These are phyloP conservation scores for Kurtzmaniella cleridarum DNA, from an alignment of 805 yeast species.

Conservation along the genomic window DNA sequence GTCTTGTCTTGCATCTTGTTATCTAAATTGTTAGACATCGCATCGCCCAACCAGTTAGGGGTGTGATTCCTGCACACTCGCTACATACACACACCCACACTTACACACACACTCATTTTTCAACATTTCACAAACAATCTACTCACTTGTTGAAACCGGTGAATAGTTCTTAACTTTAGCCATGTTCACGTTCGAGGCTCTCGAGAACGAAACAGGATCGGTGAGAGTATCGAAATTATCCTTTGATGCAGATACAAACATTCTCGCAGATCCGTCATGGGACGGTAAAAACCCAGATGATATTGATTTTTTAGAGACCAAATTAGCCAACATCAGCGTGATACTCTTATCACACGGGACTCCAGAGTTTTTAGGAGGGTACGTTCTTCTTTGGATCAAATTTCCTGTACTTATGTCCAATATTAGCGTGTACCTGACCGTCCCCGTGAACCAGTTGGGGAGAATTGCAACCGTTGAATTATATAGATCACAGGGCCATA, in stretches of 20 bases:
- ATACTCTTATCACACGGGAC: conserved; percentile 87
- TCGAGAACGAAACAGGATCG: conserved; percentile 20
- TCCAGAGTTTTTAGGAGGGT: conserved; percentile 74
- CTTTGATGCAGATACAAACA: conserved; percentile 49
- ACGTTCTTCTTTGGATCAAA: conserved; percentile 54
- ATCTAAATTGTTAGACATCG: no score
- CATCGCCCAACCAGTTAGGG: no score
- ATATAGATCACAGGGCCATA: conserved; percentile 64
- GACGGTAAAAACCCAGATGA: conserved; percentile 41
- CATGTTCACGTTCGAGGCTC: conserved; percentile 35
- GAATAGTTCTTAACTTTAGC: background rate
- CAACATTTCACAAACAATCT: no score
- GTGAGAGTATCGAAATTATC: conserved; percentile 46
- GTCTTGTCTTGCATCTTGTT: no score
- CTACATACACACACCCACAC: no score
- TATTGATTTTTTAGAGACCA: conserved; percentile 28
- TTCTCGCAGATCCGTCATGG: conserved; percentile 76
- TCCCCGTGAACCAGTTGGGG: conserved; percentile 87
- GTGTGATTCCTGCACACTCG: no score
- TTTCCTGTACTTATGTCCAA: conserved; percentile 51
- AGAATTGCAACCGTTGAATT: conserved; percentile 79
- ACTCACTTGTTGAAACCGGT: background rate
- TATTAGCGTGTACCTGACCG: conserved; percentile 77
- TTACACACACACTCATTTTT: no score
- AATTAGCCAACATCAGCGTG: conserved; percentile 47